Conservation (phyloP, 768 basidiomycete genomes). For the Xerocomus spinulosus region DNA sequence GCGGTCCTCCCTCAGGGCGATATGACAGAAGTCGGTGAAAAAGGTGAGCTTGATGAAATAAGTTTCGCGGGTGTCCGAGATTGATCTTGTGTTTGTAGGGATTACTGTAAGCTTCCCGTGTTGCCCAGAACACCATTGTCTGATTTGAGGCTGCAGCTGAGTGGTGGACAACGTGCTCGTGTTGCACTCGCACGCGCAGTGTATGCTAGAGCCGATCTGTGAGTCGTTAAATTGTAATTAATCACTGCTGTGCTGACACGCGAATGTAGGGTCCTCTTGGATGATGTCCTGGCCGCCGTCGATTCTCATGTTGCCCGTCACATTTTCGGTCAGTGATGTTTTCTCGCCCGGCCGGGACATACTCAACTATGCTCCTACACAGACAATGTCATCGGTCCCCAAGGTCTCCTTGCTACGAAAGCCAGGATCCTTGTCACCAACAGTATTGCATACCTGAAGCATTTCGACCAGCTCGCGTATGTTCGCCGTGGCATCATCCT, state of each 20-base stretch:
- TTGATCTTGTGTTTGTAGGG: slow-evolving; percentile 26
- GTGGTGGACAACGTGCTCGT: slow-evolving; percentile 82
- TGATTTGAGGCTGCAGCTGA: slow-evolving; percentile 42
- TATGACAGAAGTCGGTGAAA: slow-evolving; percentile 81
- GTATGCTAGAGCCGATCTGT: slow-evolving; percentile 89
- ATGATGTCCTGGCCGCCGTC: slow-evolving; percentile 85
- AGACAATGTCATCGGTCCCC: slow-evolving; percentile 86
- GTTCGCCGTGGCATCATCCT: slow-evolving; percentile 79
- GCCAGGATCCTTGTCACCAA: slow-evolving; percentile 86
- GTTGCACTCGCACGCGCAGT: slow-evolving; percentile 84
- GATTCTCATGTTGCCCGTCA: slow-evolving; percentile 88
- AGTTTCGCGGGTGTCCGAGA: background rate
- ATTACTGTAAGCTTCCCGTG: slow-evolving; percentile 48
- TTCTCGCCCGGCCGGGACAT: background rate
- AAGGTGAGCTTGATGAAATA: slow-evolving; percentile 41
- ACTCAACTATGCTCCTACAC: background rate
- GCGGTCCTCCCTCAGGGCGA: slow-evolving; percentile 78
- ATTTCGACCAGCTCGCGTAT: slow-evolving; percentile 72
- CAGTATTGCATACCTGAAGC: slow-evolving; percentile 73
- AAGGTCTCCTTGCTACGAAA: slow-evolving; percentile 76
- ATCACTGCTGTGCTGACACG: background rate
- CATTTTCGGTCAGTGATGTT: slow-evolving; percentile 55
- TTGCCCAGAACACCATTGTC: slow-evolving; percentile 12
- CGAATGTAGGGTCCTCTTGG: slow-evolving; percentile 59
- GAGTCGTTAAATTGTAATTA: slow-evolving; percentile 17